These are phyloP conservation scores for Talaromyces piceae DNA, from an alignment of 2,329 filamentous ascomycete species.

Conservation along the genomic window DNA sequence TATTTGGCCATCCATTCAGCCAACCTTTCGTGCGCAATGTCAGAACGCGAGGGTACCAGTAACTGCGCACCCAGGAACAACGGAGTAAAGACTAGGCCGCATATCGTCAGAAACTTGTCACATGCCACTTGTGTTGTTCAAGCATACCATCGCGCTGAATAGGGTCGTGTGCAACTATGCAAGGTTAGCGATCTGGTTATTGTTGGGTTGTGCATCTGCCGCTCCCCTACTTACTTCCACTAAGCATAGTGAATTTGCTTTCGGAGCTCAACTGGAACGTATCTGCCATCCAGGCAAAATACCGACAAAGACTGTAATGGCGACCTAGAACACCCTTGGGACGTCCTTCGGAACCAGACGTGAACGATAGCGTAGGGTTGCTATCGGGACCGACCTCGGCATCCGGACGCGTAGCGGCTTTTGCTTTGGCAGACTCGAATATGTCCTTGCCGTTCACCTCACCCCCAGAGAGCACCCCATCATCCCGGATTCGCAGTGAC, in stretches of 20 bases:
- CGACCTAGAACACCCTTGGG: conserved; percentile 84
- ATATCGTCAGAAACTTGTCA: not conserved
- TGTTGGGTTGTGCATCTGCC: not conserved
- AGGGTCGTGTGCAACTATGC: conserved; percentile 53
- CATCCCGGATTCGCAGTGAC: conserved; percentile 61
- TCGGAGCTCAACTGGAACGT: conserved; percentile 66
- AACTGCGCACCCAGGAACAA: conserved; percentile 77
- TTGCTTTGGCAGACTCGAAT: conserved; percentile 40
- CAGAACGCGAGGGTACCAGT: conserved; percentile 69
- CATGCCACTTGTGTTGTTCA: not conserved
- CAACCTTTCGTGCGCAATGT: conserved; percentile 78
- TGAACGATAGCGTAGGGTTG: conserved; percentile 67
- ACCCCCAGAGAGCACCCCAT: conserved; percentile 67
- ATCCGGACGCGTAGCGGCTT: conserved; percentile 47
- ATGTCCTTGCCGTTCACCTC: conserved; percentile 58
- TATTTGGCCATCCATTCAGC: conserved; percentile 81
- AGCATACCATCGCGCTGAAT: conserved; percentile 52
- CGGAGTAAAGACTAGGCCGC: conserved; percentile 63
- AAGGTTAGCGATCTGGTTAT: not conserved
- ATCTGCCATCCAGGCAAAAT: conserved; percentile 90
- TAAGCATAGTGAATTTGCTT: conserved; percentile 73
- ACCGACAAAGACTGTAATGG: conserved; percentile 77
- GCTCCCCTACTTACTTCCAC: conserved; percentile 48
- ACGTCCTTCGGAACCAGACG: conserved; percentile 64
- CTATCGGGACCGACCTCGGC: conserved; percentile 82